Base-by-base conservation (phyloP, 768 basidiomycete genomes). In the Trametes maxima region DNA sequence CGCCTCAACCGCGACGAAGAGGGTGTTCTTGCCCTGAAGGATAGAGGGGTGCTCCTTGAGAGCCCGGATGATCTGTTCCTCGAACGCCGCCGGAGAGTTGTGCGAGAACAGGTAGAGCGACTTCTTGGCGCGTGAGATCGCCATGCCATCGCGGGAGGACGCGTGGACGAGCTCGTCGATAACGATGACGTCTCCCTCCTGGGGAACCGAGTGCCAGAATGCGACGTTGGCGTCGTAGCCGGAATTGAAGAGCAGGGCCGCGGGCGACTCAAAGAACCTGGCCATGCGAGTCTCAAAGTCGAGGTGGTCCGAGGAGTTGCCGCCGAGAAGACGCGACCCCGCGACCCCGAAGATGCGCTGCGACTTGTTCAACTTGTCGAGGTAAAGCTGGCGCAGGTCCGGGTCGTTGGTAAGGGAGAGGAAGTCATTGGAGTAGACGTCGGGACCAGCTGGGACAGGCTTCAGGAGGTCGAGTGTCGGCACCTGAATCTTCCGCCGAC, bases 151-250 rank as follows among this genome's bases (percentile, higher is more conserved):
- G 62, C 81, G 77, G 16, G 76, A 76, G 13, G 79, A 82, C 4
- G 80, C 78, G 58, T 86, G 85, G 13, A 84, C 76, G 51, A 80
- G 71, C 54, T 81, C 81, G 68, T 86, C 85, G 59, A 78, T 79
- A 17, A 87, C 59, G 54, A 86, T 73, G 59, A 77, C 75, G 64
- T 87, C 85, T 10, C 72, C 67, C 2, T 67, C 65, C 57, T 78
- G 75, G 12, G 85, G 77, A 0, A 86, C 69, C 3, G 73, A 71
- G 1, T 77, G 57, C 68, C 83, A 79, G 67, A 86, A 77, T 14
- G 77, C 76, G 14, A 78, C 71, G 63, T 84, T 86, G 46, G 84
- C 84, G 64, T 77, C 80, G 68, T 76, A 84, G 25, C 85, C 84
- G 1, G 81, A 81, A 65, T 77, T 79, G 73, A 83, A 82, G 1